phyloP scores from a whole-genome alignment of 495 filamentous ascomycete genomes.

The Penicillium egyptiacum region DNA sequence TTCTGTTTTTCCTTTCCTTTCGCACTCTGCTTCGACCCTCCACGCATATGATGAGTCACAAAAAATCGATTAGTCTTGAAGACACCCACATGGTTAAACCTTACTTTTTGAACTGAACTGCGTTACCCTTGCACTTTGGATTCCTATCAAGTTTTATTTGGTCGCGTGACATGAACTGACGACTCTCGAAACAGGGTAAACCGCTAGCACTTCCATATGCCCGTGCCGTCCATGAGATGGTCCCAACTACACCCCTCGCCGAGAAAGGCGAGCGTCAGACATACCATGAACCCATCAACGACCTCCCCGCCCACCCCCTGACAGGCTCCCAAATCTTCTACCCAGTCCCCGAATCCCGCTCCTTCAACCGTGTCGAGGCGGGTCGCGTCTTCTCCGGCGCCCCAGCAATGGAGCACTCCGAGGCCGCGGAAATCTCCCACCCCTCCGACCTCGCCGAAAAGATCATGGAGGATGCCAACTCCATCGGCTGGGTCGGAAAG shows the following conservation, averaged over 20 bases:
- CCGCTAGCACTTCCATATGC: slow-evolving; percentile 73
- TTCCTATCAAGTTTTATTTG: background rate
- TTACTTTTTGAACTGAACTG: slow-evolving; percentile 35
- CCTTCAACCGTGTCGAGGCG: slow-evolving; percentile 87
- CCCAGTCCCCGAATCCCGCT: slow-evolving; percentile 83
- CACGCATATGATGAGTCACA: slow-evolving; percentile 63
- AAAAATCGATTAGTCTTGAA: slow-evolving; percentile 99
- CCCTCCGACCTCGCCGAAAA: slow-evolving; percentile 31
- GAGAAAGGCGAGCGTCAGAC: slow-evolving; percentile 21
- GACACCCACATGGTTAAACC: slow-evolving; percentile 78
- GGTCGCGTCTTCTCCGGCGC: slow-evolving; percentile 74
- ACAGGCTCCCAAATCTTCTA: slow-evolving; percentile 86
- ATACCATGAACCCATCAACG: slow-evolving; percentile 85
- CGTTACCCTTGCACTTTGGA: slow-evolving; percentile 15
- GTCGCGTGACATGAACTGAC: slow-evolving; percentile 17
- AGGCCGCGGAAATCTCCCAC: slow-evolving; percentile 25
- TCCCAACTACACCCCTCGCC: slow-evolving; percentile 58
- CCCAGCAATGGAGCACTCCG: slow-evolving; percentile 35
- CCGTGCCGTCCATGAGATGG: slow-evolving; percentile 73
- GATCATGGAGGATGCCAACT: slow-evolving; percentile 28
- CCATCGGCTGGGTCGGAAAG: slow-evolving; percentile 47
- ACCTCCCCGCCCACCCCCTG: slow-evolving; percentile 76
- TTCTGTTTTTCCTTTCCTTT: slow-evolving; percentile 8
- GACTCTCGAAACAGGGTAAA: slow-evolving; percentile 61
- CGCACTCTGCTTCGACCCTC: slow-evolving; percentile 14